These are phyloP conservation scores for Baorangia bicolor DNA, from an alignment of 768 basidiomycete species.

Conservation along the genomic window DNA sequence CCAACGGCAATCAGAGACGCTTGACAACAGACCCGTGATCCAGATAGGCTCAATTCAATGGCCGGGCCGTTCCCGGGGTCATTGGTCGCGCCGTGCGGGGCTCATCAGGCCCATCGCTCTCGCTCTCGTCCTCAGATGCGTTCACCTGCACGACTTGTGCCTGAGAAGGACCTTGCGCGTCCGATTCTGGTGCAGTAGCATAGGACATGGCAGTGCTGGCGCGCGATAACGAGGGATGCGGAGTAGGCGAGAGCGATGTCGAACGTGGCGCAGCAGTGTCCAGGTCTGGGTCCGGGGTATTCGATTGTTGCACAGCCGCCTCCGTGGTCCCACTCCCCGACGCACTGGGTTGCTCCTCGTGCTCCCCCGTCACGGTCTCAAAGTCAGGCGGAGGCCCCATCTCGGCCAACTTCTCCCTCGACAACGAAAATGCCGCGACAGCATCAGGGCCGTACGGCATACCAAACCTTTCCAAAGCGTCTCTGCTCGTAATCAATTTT, in stretches of 20 bases:
- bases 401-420: constrained; percentile 40
- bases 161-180: not conserved
- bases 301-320: not conserved
- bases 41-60: not conserved
- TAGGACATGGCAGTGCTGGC: constrained; percentile 17
- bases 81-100: constrained; percentile 15
- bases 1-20: not conserved
- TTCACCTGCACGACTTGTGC: not conserved
- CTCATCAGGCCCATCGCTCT: not conserved
- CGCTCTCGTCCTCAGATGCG: constrained; percentile 2
- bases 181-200: constrained; percentile 6
- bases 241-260: not conserved
- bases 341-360: not conserved
- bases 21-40: not conserved
- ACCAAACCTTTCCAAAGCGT: constrained; percentile 66
- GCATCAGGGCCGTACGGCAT: constrained; percentile 77
- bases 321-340: not conserved
- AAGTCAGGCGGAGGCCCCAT: constrained; percentile 51
- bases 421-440: constrained; percentile 53
- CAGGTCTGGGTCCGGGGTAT: not conserved
- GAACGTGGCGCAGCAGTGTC: not conserved
- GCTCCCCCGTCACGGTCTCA: constrained; percentile 27
- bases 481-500: constrained; percentile 66
- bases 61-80: constrained; percentile 22
- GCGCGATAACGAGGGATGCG: constrained; percentile 9